Conservation (phyloP, 2,329 filamentous ascomycete species). For the Exophiala calicioides region DNA sequence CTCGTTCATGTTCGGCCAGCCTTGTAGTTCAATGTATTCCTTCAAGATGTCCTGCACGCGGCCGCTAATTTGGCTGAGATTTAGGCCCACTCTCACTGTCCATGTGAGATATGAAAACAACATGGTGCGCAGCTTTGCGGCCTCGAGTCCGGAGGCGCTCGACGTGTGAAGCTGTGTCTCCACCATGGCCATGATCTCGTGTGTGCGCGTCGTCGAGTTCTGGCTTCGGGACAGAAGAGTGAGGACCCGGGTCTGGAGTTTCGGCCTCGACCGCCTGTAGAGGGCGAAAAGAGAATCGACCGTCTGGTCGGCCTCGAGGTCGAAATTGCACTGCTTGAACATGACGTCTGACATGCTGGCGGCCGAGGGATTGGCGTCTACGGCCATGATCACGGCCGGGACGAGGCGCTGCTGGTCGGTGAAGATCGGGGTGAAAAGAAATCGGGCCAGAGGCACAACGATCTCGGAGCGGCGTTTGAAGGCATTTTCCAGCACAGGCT, state of each 20-base stretch:
- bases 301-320: slow-evolving; percentile 67
- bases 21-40: slow-evolving; percentile 74
- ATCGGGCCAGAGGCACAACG: slow-evolving; percentile 54
- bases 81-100: slow-evolving; percentile 72
- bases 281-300: slow-evolving; percentile 69
- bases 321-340: slow-evolving; percentile 71
- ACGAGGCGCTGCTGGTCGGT: slow-evolving; percentile 79
- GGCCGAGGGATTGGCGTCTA: slow-evolving; percentile 78
- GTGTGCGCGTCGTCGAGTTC: slow-evolving; percentile 68
- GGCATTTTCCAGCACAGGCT: slow-evolving; percentile 38
- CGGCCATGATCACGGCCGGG: slow-evolving; percentile 78
- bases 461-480: slow-evolving; percentile 33
- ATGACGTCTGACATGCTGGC: slow-evolving; percentile 86
- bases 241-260: slow-evolving; percentile 77
- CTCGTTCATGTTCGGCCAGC: slow-evolving; percentile 71
- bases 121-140: slow-evolving; percentile 75
- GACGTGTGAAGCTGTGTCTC: slow-evolving; percentile 59
- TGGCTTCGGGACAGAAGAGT: slow-evolving; percentile 74
- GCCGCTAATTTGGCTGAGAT: slow-evolving; percentile 66
- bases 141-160: slow-evolving; percentile 65
- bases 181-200: slow-evolving; percentile 69
- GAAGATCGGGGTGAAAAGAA: slow-evolving; percentile 85
- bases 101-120: slow-evolving; percentile 86
- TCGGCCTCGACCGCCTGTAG: slow-evolving; percentile 70
- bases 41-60: slow-evolving; percentile 64